Evolutionary conservation across 2,329 filamentous ascomycete genomes (phyloP).

Genomic region (Colletotrichum sp.): DNA sequence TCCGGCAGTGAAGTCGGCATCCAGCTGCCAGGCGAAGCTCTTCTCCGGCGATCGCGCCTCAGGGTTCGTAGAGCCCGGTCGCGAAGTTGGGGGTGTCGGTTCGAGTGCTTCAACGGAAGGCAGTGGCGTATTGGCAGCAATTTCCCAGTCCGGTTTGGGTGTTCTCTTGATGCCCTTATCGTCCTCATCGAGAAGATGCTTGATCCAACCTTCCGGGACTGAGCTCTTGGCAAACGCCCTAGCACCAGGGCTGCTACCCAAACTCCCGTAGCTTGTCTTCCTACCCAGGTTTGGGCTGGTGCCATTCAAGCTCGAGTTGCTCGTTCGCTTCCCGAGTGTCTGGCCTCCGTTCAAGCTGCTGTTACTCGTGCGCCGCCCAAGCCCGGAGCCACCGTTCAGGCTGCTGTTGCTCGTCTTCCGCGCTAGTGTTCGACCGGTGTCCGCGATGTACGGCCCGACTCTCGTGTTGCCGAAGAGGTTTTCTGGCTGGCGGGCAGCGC

Average conservation of each 20-base stretch:
- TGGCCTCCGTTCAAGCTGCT: constrained; percentile 28
- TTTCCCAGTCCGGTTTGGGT: not conserved
- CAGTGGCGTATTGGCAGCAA: constrained; percentile 32
- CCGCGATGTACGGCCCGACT: constrained; percentile 39
- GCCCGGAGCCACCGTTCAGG: constrained; percentile 25
- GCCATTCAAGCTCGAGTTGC: constrained; percentile 24
- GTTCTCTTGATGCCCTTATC: constrained; percentile 13
- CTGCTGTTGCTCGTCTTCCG: constrained; percentile 40
- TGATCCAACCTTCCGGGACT: constrained; percentile 25
- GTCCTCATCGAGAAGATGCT: constrained; percentile 24
- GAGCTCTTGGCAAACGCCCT: constrained; percentile 20
- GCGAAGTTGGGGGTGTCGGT: constrained; percentile 21
- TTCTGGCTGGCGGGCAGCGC: constrained; percentile 25
- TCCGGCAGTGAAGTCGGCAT: constrained; percentile 62
- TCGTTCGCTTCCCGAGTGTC: not conserved
- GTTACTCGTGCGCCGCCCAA: constrained; percentile 18
- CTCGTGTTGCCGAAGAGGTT: constrained; percentile 40
- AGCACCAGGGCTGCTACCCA: constrained; percentile 15
- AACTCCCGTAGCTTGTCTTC: constrained; percentile 23
- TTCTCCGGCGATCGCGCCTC: constrained; percentile 49
- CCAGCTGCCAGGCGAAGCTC: constrained; percentile 60
- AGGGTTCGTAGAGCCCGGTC: constrained; percentile 25
- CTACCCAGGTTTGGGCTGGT: not conserved
- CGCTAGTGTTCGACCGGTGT: constrained; percentile 34
- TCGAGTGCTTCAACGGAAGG: constrained; percentile 35